Conservation (phyloP, 306 rosid species). For the Ormosia semicastrata region DNA sequence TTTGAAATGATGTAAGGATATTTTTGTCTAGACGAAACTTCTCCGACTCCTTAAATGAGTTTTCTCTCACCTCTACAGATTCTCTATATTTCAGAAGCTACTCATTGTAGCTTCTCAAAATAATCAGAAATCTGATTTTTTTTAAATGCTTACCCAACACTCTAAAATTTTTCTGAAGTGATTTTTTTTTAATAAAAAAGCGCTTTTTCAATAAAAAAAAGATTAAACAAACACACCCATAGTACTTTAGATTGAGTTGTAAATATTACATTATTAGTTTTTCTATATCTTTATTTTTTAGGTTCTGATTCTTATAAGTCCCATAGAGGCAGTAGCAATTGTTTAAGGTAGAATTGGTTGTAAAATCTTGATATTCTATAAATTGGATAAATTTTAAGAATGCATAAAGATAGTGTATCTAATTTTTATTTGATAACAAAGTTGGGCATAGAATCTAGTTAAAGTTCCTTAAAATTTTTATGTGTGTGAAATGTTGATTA, state of each 20-base stretch:
- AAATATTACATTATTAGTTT: conserved; percentile 7
- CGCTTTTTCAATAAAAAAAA: no score
- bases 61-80: no score
- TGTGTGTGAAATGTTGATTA: conserved; percentile 3
- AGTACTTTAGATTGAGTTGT: not conserved
- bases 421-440: not conserved
- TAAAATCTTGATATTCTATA: not conserved
- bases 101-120: no score
- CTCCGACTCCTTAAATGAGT: no score
- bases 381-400: not conserved
- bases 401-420: not conserved
- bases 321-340: not conserved
- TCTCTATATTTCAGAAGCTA: no score
- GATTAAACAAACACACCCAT: not conserved
- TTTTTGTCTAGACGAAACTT: no score
- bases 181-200: no score
- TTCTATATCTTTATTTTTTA: not conserved
- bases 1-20: no score
- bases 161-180: no score
- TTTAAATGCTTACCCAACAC: no score
- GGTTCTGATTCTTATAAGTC: not conserved
- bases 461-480: not conserved
- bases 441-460: not conserved
- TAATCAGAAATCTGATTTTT: no score
- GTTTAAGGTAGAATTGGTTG: conserved; percentile 15